Evolutionary conservation across 2,329 filamentous ascomycete genomes (phyloP).

Genomic region (Claviceps digitariae): DNA sequence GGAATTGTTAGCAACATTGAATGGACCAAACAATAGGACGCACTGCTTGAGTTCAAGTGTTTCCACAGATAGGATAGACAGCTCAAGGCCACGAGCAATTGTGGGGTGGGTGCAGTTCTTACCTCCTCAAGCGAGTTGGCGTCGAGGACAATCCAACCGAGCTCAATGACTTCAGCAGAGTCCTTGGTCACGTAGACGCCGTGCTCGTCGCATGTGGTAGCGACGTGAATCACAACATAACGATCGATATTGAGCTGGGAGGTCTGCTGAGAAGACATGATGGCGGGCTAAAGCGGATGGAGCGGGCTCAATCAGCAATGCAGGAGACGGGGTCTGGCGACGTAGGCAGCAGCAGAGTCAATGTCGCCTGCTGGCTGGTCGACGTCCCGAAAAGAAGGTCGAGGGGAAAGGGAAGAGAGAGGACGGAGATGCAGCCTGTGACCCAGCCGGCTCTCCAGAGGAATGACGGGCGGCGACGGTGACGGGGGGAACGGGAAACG

Average conservation of each 20-base stretch:
- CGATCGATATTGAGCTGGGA: constrained; percentile 70
- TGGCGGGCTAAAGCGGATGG: constrained; percentile 9
- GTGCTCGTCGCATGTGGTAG: constrained; percentile 97
- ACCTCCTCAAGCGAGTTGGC: constrained; percentile 89
- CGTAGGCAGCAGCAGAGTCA: constrained; percentile 6
- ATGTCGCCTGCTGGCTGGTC: constrained; percentile 7
- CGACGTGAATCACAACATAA: constrained; percentile 96
- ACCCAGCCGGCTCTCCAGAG: constrained; percentile 21
- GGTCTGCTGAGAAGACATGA: constrained; percentile 27
- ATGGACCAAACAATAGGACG: constrained; percentile 5
- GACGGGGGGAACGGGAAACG: constrained; percentile 12
- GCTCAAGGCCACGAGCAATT: not conserved
- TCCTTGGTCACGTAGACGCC: constrained; percentile 99
- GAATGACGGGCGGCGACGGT: constrained; percentile 7
- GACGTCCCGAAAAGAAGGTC: constrained; percentile 8
- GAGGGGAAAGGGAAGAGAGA: constrained; percentile 11
- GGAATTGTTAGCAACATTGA: constrained; percentile 6
- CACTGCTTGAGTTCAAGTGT: not conserved
- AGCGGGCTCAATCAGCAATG: constrained; percentile 10
- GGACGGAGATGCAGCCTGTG: constrained; percentile 21
- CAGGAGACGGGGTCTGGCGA: constrained; percentile 4
- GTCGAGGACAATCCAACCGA: constrained; percentile 94
- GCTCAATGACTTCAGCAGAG: constrained; percentile 96
- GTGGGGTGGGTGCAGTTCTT: constrained; percentile 21
- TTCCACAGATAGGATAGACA: not conserved